A percentile compares a stretch with the other conserved stretches of the same genome.
Conservation (phyloP, 108 stramenopile species). For the Cyclostephanos tholiformis region DNA sequence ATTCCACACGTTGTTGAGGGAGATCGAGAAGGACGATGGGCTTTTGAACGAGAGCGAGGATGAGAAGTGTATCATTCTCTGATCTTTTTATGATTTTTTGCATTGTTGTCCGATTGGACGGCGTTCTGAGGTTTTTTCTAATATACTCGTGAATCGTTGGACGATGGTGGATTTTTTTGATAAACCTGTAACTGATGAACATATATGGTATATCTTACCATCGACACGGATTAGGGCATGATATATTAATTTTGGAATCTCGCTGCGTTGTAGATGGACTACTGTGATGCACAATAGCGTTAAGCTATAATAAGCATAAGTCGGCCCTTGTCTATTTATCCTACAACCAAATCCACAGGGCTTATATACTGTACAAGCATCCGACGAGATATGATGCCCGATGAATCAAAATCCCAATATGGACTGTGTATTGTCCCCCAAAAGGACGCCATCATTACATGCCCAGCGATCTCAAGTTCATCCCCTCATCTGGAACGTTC, state of each 20-base stretch:
- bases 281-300: no score
- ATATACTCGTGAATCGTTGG: neutral
- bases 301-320: no score
- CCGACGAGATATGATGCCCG: no score
- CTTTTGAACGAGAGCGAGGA: slow-evolving; percentile 72
- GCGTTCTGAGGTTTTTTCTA: neutral
- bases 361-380: no score
- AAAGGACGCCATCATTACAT: slow-evolving; percentile 15
- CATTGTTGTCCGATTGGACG: neutral
- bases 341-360: neutral
- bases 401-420: no score
- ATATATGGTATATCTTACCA: neutral
- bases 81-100: neutral
- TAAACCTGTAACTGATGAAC: neutral
- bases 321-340: neutral
- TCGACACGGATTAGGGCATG: neutral
- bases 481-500: slow-evolving; percentile 72
- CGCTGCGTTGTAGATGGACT: neutral
- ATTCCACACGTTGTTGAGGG: slow-evolving; percentile 85
- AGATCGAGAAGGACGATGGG: slow-evolving; percentile 91
- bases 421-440: no score
- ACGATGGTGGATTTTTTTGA: neutral
- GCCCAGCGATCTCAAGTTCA: slow-evolving; percentile 73
- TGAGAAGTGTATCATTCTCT: slow-evolving; percentile 70
- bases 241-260: neutral